Evolutionary conservation across 176 grass and related monocot species (phyloP), one percentile per base, ranked within the genome.

Genomic region (Carex kokanica): DNA sequence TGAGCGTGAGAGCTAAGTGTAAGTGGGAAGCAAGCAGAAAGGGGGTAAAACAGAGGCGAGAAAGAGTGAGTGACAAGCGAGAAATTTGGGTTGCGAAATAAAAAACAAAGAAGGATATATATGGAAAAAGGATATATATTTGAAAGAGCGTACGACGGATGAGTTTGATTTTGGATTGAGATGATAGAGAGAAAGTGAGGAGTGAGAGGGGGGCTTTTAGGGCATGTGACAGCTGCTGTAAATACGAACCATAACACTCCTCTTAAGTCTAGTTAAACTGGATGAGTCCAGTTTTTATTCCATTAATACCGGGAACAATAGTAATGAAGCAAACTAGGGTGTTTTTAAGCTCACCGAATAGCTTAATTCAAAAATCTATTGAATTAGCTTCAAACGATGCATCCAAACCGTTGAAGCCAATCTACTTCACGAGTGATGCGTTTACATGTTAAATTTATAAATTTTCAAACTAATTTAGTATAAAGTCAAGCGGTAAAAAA

Each of bases 21-120:
- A 31, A 82, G 62, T 82, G 60, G 61, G 60, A 82, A 82, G 80
- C 60, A 82, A 82, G 80, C 59, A 82, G 47, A 21, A 81, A 81
- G 25, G 24, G 55, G 52, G 18, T 2, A 11, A 43, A 23, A 49
- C 23, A 34, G 14, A 82, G 47, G 45, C 73, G 80, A 82, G 80
- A 67, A 54, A 65, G 61, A 82, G 60, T 82, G 59, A 82, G 38
- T 66, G 60, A 64, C 20, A 82, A 82, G 80, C 80, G 80, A 82
- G 59, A 60, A 80, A 82, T 67, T 55, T 82, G 60, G 5, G 6
- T 51, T 82, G 43, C 25, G 5, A 43, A 45, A 66, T 49, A 5
- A 82, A 31, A 45, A 62, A 82, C 2, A 31, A 81, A 24, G 7
- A 38, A 62, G n/a, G 14, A 47, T 1, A 41, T 16, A 17, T 64